phyloP scores from a whole-genome alignment of 805 yeast species.

The Metschnikowia sp. region DNA sequence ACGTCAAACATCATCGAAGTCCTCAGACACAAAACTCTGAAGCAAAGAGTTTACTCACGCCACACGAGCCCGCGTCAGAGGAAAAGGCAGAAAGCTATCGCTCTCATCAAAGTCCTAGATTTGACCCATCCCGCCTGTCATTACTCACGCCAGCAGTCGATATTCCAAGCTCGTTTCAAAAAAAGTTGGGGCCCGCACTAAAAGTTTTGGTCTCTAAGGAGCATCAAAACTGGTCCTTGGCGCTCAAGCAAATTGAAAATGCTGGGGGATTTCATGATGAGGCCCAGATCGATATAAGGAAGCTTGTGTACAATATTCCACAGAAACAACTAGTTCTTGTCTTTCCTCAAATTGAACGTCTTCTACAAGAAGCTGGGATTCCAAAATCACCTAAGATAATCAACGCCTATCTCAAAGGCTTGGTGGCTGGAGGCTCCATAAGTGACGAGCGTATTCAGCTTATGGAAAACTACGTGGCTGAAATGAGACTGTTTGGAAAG shows the following conservation, averaged over 20 bases:
- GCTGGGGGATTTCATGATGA: conserved; percentile 37
- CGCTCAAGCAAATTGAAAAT: conserved; percentile 34
- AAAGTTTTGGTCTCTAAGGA: conserved; percentile 37
- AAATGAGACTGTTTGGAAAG: conserved; percentile 21
- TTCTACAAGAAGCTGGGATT: conserved; percentile 35
- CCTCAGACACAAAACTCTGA: neutral
- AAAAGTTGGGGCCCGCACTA: conserved; percentile 37
- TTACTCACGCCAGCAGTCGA: conserved; percentile 19
- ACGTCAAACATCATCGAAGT: conserved; percentile 2
- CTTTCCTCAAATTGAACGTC: conserved; percentile 22
- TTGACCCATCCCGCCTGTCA: conserved; percentile 14
- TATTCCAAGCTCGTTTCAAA: conserved; percentile 36
- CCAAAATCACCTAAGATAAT: conserved; percentile 29
- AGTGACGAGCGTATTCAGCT: conserved; percentile 19
- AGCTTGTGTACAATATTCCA: conserved; percentile 42
- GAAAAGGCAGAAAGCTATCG: too few species aligned
- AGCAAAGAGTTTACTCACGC: neutral
- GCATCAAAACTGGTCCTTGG: conserved; percentile 47
- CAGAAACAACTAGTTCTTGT: conserved; percentile 28
- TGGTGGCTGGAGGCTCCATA: conserved; percentile 24
- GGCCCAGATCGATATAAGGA: conserved; percentile 29
- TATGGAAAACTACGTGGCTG: conserved; percentile 32
- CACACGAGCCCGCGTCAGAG: neutral
- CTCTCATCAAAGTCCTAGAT: neutral
- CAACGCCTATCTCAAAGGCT: conserved; percentile 36